Conservation (phyloP, 306 rosid species). For the Lotus japonicus region DNA sequence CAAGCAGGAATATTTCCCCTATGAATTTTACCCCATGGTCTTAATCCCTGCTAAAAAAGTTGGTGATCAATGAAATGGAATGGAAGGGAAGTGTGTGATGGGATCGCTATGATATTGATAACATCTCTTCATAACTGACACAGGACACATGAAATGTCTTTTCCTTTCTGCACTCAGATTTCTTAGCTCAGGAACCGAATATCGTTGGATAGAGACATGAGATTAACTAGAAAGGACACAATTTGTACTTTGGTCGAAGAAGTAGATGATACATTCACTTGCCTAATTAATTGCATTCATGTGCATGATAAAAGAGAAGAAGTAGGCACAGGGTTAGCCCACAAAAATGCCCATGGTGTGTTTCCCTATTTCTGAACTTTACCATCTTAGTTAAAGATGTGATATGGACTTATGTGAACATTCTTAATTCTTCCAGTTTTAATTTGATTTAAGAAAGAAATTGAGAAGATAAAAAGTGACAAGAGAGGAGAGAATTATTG, state of each 20-base stretch:
- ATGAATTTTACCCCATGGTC: too few relatives aligned
- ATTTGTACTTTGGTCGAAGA: constrained; percentile 3
- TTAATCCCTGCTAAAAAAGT: neutral
- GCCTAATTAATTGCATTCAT: neutral
- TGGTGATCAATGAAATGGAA: too few relatives aligned
- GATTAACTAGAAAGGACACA: neutral
- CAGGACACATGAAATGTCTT: constrained; percentile 4
- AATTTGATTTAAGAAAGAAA: too few relatives aligned
- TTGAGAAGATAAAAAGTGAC: too few relatives aligned
- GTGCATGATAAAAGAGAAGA: neutral
- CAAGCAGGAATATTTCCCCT: too few relatives aligned
- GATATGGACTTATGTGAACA: neutral
- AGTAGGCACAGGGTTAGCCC: neutral
- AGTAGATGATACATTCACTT: neutral
- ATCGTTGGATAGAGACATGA: neutral
- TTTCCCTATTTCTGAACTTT: neutral
- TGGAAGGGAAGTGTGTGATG: too few relatives aligned
- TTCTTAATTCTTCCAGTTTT: neutral
- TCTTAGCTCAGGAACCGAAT: neutral
- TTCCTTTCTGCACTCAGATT: constrained; percentile 15
- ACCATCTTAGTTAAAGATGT: neutral
- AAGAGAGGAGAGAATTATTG: too few relatives aligned
- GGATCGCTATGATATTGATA: too few relatives aligned
- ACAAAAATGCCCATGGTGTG: neutral
- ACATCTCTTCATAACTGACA: constrained; percentile 1